phyloP scores from a whole-genome alignment of 1,284 basidiomycete genomes.

The Ceratobasidium theobromae region DNA sequence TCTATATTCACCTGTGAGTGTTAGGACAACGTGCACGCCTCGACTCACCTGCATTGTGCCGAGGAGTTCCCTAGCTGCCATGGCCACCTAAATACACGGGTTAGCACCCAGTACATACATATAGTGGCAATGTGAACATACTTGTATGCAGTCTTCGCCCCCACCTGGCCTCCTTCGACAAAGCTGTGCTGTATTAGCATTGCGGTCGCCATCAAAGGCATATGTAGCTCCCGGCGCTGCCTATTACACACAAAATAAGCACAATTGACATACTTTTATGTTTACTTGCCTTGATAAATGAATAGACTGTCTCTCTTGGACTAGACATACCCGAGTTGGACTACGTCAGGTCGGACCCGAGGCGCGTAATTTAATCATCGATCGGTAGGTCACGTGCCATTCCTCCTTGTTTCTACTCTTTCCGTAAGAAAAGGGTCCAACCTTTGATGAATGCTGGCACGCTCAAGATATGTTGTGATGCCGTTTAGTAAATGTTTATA shows the following conservation, averaged over 20 bases:
- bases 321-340: not conserved
- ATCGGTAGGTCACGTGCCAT: slow-evolving; percentile 8
- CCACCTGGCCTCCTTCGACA: slow-evolving; percentile 7
- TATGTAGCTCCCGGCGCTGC: slow-evolving; percentile 8
- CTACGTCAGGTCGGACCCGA: not conserved
- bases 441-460: no score
- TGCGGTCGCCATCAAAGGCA: slow-evolving; percentile 19
- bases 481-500: no score
- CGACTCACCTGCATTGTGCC: slow-evolving; percentile 20
- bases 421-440: no score
- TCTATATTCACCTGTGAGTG: not conserved
- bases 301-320: slow-evolving; percentile 9
- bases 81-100: not conserved
- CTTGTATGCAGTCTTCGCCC: slow-evolving; percentile 13
- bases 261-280: not conserved
- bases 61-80: slow-evolving; percentile 13
- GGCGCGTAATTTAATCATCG: not conserved
- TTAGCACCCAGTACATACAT: not conserved
- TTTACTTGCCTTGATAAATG: slow-evolving; percentile 3
- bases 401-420: slow-evolving; percentile 7
- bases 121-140: not conserved
- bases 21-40: not conserved
- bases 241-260: not conserved
- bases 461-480: no score
- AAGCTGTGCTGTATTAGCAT: slow-evolving; percentile 3